phyloP scores from a whole-genome alignment of 805 yeast genomes.

The Ogataea methylovora region DNA sequence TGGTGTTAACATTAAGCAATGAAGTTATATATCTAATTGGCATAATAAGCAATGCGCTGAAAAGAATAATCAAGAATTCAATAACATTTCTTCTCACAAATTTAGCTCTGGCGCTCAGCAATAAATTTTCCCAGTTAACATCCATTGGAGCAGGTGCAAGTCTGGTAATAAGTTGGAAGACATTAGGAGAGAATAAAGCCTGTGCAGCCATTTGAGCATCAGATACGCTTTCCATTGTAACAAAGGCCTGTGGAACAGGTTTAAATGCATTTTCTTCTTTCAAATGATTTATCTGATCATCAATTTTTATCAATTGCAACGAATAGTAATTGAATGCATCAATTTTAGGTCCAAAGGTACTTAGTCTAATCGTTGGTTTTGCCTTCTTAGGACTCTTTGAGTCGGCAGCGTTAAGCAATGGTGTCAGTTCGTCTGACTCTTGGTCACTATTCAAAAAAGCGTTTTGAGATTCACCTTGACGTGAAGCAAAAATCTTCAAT shows the following conservation, averaged over 20 bases:
- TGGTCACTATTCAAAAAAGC: background rate
- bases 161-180: conserved; percentile 72
- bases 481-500: conserved; percentile 26
- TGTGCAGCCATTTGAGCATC: conserved; percentile 98
- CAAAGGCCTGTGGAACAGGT: conserved; percentile 49
- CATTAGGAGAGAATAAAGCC: conserved; percentile 85
- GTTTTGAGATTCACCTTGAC: conserved; percentile 21
- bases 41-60: conserved; percentile 44
- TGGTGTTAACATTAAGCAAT: conserved; percentile 46
- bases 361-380: conserved; percentile 16
- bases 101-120: conserved; percentile 30
- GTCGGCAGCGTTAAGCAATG: conserved; percentile 13
- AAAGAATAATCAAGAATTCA: conserved; percentile 33
- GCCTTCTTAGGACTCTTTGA: conserved; percentile 6
- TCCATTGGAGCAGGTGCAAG: conserved; percentile 97
- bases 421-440: conserved; percentile 8
- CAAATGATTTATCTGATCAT: conserved; percentile 29
- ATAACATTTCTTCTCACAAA: conserved; percentile 24
- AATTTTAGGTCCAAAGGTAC: conserved; percentile 20
- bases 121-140: conserved; percentile 67
- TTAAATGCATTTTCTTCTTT: conserved; percentile 27
- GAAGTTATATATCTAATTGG: conserved; percentile 52
- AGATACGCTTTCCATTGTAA: conserved; percentile 90
- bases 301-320: conserved; percentile 27
- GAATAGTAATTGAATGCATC: conserved; percentile 28